phyloP scores from a whole-genome alignment of 2,329 filamentous ascomycete genomes.

The Graphium sp. region DNA sequence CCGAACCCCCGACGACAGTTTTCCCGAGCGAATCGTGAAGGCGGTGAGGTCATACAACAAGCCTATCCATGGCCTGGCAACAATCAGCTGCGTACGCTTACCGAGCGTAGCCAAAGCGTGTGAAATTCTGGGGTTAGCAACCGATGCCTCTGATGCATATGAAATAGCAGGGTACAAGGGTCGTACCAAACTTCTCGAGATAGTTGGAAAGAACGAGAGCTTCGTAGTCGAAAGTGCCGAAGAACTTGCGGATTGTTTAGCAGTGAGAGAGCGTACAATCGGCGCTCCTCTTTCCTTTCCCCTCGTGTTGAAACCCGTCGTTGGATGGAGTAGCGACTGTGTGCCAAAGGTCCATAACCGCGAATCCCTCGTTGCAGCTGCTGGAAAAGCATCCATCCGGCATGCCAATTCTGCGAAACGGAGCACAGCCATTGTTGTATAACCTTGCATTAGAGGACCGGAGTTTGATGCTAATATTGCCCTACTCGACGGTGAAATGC shows the following conservation, averaged over 20 bases:
- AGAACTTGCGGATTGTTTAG: conserved; percentile 7
- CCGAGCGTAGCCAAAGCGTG: conserved; percentile 13
- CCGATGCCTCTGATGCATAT: conserved; percentile 11
- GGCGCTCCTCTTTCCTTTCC: conserved; percentile 10
- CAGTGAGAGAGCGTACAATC: neutral
- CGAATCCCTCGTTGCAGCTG: conserved; percentile 11
- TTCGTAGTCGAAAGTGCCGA: conserved; percentile 6
- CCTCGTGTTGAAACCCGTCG: conserved; percentile 18
- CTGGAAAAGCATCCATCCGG: conserved; percentile 6
- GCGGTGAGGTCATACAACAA: conserved; percentile 10
- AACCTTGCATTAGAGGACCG: conserved; percentile 20
- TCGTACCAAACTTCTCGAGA: conserved; percentile 9
- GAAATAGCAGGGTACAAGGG: conserved; percentile 14
- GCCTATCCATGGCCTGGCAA: conserved; percentile 17
- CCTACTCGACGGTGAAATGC: conserved; percentile 17
- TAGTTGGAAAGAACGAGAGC: conserved; percentile 4
- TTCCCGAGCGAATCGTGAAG: conserved; percentile 13
- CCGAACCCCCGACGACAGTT: conserved; percentile 9
- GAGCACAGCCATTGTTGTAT: conserved; percentile 15
- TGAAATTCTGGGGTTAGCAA: conserved; percentile 14
- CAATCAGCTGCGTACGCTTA: conserved; percentile 14
- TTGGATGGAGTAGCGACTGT: conserved; percentile 14
- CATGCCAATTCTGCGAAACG: conserved; percentile 7
- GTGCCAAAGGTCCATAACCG: conserved; percentile 14
- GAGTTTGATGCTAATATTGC: conserved; percentile 24